phyloP scores from a whole-genome alignment of 768 basidiomycete species.

The Tephrocybe sp. region DNA sequence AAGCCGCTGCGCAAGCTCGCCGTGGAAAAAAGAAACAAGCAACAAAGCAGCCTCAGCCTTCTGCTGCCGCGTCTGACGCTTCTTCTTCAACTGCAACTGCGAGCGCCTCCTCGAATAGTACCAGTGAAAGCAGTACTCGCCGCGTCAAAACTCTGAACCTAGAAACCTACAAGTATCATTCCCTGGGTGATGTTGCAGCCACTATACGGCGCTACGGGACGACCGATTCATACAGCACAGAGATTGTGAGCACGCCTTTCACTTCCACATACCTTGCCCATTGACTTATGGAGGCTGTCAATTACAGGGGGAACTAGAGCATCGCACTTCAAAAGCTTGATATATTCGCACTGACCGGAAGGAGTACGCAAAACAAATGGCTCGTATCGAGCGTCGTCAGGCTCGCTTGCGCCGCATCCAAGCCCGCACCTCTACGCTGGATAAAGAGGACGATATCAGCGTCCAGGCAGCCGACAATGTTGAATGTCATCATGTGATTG shows the following conservation, averaged over 20 bases:
- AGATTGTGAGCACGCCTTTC: constrained; percentile 6
- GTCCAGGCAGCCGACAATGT: too few species aligned
- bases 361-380: not conserved
- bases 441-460: too few species aligned
- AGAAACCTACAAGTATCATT: constrained; percentile 9
- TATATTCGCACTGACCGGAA: too few species aligned
- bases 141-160: not conserved
- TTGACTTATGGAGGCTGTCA: not conserved
- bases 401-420: not conserved
- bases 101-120: not conserved
- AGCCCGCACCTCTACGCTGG: too few species aligned
- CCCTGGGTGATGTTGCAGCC: constrained; percentile 14
- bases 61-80: not conserved
- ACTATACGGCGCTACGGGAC: constrained; percentile 10
- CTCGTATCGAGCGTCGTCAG: not conserved
- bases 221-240: constrained; percentile 16
- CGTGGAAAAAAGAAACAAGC: not conserved
- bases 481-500: too few species aligned
- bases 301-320: constrained; percentile 15
- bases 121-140: not conserved
- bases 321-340: not conserved
- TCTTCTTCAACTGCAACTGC: not conserved
- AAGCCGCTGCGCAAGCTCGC: constrained; percentile 1
- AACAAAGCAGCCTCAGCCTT: not conserved
- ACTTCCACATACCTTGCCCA: not conserved